phyloP scores from a whole-genome alignment of 2,329 filamentous ascomycete species.

The Alternaria infectoria region DNA sequence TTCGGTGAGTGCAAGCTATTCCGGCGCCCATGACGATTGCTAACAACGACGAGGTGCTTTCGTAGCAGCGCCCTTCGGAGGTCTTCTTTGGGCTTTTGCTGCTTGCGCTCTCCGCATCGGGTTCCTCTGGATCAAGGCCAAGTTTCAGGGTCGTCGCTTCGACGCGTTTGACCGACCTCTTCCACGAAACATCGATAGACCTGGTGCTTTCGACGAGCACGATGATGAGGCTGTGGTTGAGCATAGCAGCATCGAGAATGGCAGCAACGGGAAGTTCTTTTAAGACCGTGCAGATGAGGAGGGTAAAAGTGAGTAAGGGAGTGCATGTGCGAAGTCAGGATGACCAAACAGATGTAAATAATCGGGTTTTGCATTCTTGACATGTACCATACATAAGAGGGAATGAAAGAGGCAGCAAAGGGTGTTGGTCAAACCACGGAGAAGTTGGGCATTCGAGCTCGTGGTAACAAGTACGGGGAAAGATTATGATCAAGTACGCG shows the following conservation, averaged over 20 bases:
- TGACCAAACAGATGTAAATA: not conserved
- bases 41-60: constrained; percentile 62
- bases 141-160: constrained; percentile 66
- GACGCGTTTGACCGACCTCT: constrained; percentile 66
- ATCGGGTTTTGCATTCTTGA: not conserved
- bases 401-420: not conserved
- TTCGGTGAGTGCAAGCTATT: constrained; percentile 62
- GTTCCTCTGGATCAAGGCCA: constrained; percentile 65
- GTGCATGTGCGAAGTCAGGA: not conserved
- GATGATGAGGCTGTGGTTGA: constrained; percentile 37
- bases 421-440: not conserved
- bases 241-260: constrained; percentile 25
- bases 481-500: not conserved
- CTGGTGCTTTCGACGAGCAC: constrained; percentile 28
- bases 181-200: constrained; percentile 12
- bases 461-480: not conserved
- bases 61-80: constrained; percentile 78
- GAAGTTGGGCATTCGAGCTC: not conserved
- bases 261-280: constrained; percentile 43
- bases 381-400: not conserved
- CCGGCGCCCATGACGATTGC: not conserved
- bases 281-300: constrained; percentile 6
- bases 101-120: constrained; percentile 67
- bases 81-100: constrained; percentile 71
- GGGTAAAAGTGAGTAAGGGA: not conserved